Conservation (phyloP, 148 eudicot genomes). For the Rhododendron griersonianum region DNA sequence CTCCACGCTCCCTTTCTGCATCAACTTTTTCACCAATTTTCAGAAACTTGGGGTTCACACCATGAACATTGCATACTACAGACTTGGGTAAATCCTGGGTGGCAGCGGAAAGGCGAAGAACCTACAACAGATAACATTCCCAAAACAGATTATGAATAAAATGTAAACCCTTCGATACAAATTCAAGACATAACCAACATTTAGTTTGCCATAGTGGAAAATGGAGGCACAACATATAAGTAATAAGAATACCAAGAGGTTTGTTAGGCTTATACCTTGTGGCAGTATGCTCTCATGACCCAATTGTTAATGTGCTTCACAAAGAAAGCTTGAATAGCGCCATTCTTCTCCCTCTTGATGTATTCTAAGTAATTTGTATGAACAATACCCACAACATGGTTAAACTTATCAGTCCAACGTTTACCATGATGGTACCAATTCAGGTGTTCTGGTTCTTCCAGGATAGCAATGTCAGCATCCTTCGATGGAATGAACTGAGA, state of each 20-base stretch:
- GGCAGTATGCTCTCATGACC: slow-evolving; percentile 79
- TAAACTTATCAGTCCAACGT: slow-evolving; percentile 99
- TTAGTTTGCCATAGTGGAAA: not conserved
- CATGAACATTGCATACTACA: slow-evolving; percentile 85
- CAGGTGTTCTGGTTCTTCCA: slow-evolving; percentile 97
- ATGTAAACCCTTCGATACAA: not conserved
- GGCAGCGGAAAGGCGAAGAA: slow-evolving; percentile 96
- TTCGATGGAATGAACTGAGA: slow-evolving; percentile 73
- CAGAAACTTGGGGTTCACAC: slow-evolving; percentile 88
- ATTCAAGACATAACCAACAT: not conserved
- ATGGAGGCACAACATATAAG: not conserved
- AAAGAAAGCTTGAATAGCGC: slow-evolving; percentile 84
- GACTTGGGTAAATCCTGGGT: slow-evolving; percentile 93
- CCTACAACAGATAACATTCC: slow-evolving; percentile 33
- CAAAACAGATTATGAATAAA: not conserved
- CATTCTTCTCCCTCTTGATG: slow-evolving; percentile 96
- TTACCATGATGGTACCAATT: slow-evolving; percentile 99
- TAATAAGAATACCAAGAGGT: not conserved
- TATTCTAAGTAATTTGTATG: slow-evolving; percentile 99
- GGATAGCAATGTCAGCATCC: slow-evolving; percentile 95
- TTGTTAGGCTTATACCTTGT: slow-evolving; percentile 51
- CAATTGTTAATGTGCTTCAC: slow-evolving; percentile 85
- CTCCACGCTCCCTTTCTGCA: slow-evolving; percentile 75
- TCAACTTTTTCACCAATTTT: slow-evolving; percentile 87
- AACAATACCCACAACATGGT: slow-evolving; percentile 95